These are phyloP conservation scores for Phoma sp. DNA, from an alignment of 2,329 filamentous ascomycete species.

Conservation along the genomic window DNA sequence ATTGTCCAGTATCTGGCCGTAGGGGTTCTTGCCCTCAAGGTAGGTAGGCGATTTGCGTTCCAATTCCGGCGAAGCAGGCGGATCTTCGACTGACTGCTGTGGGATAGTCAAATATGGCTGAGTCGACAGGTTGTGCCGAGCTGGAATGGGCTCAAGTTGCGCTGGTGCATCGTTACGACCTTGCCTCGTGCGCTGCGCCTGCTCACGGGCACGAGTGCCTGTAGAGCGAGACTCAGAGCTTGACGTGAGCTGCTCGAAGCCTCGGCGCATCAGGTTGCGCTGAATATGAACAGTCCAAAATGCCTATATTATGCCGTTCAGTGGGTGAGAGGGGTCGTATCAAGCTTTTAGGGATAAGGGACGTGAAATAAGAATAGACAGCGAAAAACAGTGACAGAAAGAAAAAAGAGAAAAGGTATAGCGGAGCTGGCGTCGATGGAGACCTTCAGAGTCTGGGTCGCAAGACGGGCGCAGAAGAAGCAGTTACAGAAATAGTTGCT, in stretches of 20 bases:
- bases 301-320: neutral
- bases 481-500: constrained; percentile 26
- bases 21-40: constrained; percentile 41
- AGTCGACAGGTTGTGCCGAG: constrained; percentile 14
- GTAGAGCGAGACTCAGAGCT: constrained; percentile 24
- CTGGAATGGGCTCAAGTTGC: constrained; percentile 7
- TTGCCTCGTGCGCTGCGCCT: constrained; percentile 20
- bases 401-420: constrained; percentile 11
- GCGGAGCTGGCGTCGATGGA: constrained; percentile 19
- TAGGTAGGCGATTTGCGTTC: constrained; percentile 35
- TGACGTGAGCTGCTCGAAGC: constrained; percentile 26
- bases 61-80: constrained; percentile 13
- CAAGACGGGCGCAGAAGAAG: constrained; percentile 5
- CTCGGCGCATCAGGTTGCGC: constrained; percentile 30
- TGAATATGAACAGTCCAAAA: neutral
- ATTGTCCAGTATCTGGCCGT: constrained; percentile 37
- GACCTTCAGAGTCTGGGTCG: constrained; percentile 25
- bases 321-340: constrained; percentile 4
- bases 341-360: neutral
- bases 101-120: constrained; percentile 12
- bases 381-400: constrained; percentile 16
- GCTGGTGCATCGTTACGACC: constrained; percentile 17
- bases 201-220: constrained; percentile 19
- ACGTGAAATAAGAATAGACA: constrained; percentile 1
- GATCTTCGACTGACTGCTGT: constrained; percentile 11